These are phyloP conservation scores for Gelatoporia subvermispora DNA, from an alignment of 768 basidiomycete genomes.

Conservation along the genomic window DNA sequence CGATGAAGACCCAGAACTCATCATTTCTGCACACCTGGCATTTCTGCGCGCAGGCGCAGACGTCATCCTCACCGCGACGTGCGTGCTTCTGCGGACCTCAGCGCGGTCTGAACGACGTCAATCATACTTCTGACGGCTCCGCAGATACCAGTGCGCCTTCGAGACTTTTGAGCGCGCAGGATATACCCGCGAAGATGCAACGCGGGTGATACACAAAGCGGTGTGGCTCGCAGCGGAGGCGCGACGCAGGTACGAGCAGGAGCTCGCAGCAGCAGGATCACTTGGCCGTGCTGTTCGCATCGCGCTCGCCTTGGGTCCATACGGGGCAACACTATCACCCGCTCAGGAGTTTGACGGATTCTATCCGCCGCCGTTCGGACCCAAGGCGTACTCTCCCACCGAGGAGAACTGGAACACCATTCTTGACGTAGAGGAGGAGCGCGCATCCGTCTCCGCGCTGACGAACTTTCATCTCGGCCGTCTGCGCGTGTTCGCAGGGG, in stretches of 20 bases:
- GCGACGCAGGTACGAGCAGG: slow-evolving; percentile 28
- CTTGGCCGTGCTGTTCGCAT: slow-evolving; percentile 33
- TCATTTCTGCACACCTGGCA: slow-evolving; percentile 54
- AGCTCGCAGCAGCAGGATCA: background rate
- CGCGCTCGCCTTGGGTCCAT: slow-evolving; percentile 71
- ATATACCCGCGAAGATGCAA: slow-evolving; percentile 38
- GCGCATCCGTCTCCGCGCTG: slow-evolving; percentile 45
- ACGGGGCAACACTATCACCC: slow-evolving; percentile 59
- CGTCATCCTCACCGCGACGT: slow-evolving; percentile 71
- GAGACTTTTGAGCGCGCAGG: slow-evolving; percentile 50
- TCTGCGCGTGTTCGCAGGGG: slow-evolving; percentile 46
- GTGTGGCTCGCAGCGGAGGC: slow-evolving; percentile 50
- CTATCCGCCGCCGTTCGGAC: slow-evolving; percentile 76
- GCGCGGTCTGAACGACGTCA: background rate
- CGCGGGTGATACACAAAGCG: slow-evolving; percentile 46
- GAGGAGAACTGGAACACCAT: slow-evolving; percentile 41
- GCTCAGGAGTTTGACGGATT: slow-evolving; percentile 71
- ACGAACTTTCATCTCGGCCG: slow-evolving; percentile 60
- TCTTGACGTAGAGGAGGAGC: slow-evolving; percentile 20
- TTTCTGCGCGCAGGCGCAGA: slow-evolving; percentile 65
- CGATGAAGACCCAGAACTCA: slow-evolving; percentile 43
- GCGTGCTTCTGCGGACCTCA: slow-evolving; percentile 11
- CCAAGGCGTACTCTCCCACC: slow-evolving; percentile 20
- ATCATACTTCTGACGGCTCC: background rate
- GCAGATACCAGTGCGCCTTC: slow-evolving; percentile 64